Conservation (phyloP, 305 asterid species). For the Fraxinus platypoda region DNA sequence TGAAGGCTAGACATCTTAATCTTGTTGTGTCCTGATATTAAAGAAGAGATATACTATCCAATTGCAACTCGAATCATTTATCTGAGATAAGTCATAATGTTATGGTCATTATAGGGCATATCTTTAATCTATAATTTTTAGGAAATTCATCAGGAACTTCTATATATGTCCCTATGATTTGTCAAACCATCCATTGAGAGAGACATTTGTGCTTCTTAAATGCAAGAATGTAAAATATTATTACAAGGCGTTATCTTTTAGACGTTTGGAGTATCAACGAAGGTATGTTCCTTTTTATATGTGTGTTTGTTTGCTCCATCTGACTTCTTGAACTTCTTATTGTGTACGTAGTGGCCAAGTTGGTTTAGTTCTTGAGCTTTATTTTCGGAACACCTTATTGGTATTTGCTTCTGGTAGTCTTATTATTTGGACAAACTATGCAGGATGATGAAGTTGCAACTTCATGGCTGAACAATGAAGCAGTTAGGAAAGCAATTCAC, state of each 20-base stretch:
- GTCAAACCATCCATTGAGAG: background rate
- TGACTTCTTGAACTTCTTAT: background rate
- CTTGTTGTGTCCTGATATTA: background rate
- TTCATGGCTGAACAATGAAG: constrained; percentile 70
- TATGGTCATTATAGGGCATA: background rate
- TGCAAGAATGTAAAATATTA: background rate
- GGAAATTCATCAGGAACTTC: background rate
- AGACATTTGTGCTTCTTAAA: background rate
- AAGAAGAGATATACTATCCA: background rate
- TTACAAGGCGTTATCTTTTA: background rate
- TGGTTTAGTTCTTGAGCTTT: background rate
- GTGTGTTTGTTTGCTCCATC: background rate
- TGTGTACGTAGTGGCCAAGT: background rate
- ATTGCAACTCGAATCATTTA: background rate
- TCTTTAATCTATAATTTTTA: background rate
- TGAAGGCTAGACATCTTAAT: background rate
- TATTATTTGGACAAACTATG: constrained; percentile 16
- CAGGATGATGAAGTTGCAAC: constrained; percentile 83
- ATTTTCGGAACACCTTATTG: background rate
- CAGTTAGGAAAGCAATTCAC: constrained; percentile 82
- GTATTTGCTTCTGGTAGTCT: background rate
- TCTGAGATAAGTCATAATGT: background rate
- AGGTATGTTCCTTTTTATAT: background rate
- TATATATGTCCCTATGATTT: background rate
- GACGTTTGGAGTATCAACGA: background rate